Evolutionary conservation across 2,329 filamentous ascomycete species (phyloP), one percentile per base, ranked within the genome.

Genomic region (Fusarium gaditjirri): DNA sequence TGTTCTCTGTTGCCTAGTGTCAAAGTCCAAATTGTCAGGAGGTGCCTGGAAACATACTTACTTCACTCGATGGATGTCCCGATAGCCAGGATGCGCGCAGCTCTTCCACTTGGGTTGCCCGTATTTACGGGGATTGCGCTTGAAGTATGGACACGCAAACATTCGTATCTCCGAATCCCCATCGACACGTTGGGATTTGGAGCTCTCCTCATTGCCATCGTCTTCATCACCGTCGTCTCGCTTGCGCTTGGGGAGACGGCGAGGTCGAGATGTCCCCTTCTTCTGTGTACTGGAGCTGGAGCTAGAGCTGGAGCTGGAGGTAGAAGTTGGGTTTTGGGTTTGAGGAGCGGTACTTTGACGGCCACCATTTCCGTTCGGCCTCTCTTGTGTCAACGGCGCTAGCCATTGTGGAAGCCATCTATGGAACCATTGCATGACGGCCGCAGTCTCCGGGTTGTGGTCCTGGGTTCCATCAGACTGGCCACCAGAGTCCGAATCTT

Each of bases 311-410:
- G 25, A n/a, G n/a, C n/a, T n/a, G n/a, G n/a, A n/a, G n/a, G 29
- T 31, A 31, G 29, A 8, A 10, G 29, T 31, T 31, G 29, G 10
- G 29, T 31, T 14, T 6, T 25, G 31, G 5, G 11, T 36, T 16
- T 53, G 49, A 53, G 35, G 16, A 6, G 19, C 14, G 0, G 33
- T 29, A 3, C 3, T n/a, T 29, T n/a, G 49, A 3, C 23, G 2
- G 4, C 16, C 8, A 0, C 4, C 17, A n/a, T n/a, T 19, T 21
- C 23, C 33, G 2, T 3, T 14, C 0, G 23, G 17, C 0, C 25
- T 21, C 6, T 21, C 19, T 2, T 21, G 35, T 9, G 9, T 39
- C 2, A 39, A 5, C 0, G 35, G 6, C 0, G 23, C 1, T 0
- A 53, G 35, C 23, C 25, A n/a, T 39, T 17, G 19, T 7, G 14